Evolutionary conservation across 1,139 yeast species (phyloP), one percentile per base, ranked within the genome.

Genomic region (Torulaspora pretoriensis): DNA sequence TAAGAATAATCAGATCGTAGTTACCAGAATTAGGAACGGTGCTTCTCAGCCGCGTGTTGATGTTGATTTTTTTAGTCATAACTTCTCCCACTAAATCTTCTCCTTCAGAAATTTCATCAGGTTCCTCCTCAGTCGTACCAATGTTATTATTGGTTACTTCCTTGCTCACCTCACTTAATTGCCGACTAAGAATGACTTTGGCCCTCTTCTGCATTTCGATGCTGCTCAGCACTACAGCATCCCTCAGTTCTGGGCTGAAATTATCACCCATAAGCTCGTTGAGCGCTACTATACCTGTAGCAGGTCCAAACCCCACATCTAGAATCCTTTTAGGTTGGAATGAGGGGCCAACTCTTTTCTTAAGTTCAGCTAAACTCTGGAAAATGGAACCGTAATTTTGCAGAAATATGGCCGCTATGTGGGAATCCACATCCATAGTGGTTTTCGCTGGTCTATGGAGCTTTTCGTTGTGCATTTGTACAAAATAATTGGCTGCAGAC

Each of bases 301-400:
- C 94, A 0, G 98, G 97, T 0, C 98, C 98, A 60, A 77, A 81
- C 0, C 97, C 95, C 6, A 88, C 77, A 57, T 88, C 95, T 45
- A 92, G 70, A 0, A 92, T 77, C 12, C 77, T 70, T 26, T 73
- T 61, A 0, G 97, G 97, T 27, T 67, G 65, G 67, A 89, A 87
- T 0, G 61, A 61, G 10, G 53, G 52, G 0, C 72, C 74, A 4
- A 72, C 63, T 41, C 94, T 70, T 40, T 76, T 75, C 52, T 77
- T 73, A 31, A 89, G 68, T 57, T 92, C 97, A 26, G 66, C 62
- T 37, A 92, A 66, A 0, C 83, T 88, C 52, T 83, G 87, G 48
- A 72, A 72, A 2, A 80, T 68, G 29, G 89, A 78, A 1, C 90
- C 85, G 61, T 87, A 92, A 60, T 88, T 86, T 57, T 87, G 96